Evolutionary conservation across 768 basidiomycete genomes (phyloP), one percentile per base, ranked within the genome.

Genomic region (Naganishia kalamii): DNA sequence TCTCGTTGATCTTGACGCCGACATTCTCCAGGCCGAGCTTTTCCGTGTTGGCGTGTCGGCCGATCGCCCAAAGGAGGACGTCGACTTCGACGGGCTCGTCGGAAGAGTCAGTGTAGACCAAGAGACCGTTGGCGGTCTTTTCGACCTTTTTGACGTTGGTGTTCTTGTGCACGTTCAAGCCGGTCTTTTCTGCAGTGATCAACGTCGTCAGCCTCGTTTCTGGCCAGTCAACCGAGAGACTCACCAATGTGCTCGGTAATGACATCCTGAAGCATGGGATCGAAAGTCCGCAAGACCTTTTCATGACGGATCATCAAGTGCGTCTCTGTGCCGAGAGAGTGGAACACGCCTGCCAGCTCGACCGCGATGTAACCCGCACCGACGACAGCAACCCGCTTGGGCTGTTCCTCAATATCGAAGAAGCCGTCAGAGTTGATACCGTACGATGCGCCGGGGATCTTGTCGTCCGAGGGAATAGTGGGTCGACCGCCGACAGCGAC

Each of bases 361-460:
- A 97, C 90, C 19, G 92, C 92, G 70, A 99, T 98, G 78, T 99
- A 99, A 1, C 96, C 96, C 15, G 96, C 96, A 49, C 96, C 96
- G 46, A 97, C 87, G 62, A 98, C 87, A 3, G 87, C 93, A 32
- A 96, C 92, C 65, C 92, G 85, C 79, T 88, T 90, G 10, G 96
- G 96, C 77, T 94, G 92, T 59, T 88, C 84, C 69, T 85, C 85
- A 48, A 99, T 85, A 48, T 86, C 90, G 72, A 99, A 99, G 82
- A 99, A 99, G 2, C 92, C 93, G 77, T 99, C 96, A 10, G 91
- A 94, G 79, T 87, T 82, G 69, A 91, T 94, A 29, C 93, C 96
- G 41, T 86, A 86, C 44, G 70, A 69, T 10, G 93, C 92, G 41
- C 96, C 96, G 30, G 92, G 91, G 65, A 98, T 88, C 40, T 84